Evolutionary conservation across 2,329 filamentous ascomycete species (phyloP).

Genomic region (Xylariaceae sp.): DNA sequence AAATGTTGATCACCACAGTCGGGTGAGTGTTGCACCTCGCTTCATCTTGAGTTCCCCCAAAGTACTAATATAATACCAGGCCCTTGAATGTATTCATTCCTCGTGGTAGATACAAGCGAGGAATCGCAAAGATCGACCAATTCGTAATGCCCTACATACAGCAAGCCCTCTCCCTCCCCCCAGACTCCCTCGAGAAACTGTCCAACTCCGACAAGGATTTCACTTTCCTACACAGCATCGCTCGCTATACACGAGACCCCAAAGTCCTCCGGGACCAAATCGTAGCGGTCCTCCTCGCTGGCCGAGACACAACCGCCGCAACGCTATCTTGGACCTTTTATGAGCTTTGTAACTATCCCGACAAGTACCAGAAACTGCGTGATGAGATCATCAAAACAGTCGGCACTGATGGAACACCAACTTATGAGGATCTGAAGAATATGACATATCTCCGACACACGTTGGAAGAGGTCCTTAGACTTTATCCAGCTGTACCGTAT

Average conservation of each 20-base stretch:
- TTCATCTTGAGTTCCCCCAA: not conserved
- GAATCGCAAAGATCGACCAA: conserved; percentile 62
- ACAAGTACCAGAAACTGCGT: conserved; percentile 57
- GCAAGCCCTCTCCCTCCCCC: conserved; percentile 59
- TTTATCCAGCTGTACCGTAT: conserved; percentile 60
- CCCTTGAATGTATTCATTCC: conserved; percentile 59
- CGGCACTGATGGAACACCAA: conserved; percentile 49
- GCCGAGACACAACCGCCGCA: conserved; percentile 67
- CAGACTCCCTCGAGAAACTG: conserved; percentile 66
- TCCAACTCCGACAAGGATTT: conserved; percentile 64
- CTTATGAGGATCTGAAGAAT: conserved; percentile 64
- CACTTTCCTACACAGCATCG: conserved; percentile 76
- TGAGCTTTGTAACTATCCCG: conserved; percentile 59
- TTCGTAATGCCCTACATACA: conserved; percentile 72
- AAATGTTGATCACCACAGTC: conserved; percentile 58
- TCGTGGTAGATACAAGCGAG: conserved; percentile 56
- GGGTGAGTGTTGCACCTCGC: conserved; percentile 28
- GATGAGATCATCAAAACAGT: conserved; percentile 56
- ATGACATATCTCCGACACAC: conserved; percentile 64
- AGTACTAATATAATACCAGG: conserved; percentile 37
- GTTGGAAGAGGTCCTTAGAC: conserved; percentile 42
- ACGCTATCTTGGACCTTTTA: conserved; percentile 67
- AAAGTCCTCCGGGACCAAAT: conserved; percentile 69
- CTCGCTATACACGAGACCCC: conserved; percentile 61
- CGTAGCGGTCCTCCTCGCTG: conserved; percentile 69